phyloP scores from a whole-genome alignment of 2,329 filamentous ascomycete species.

The Emmonsiellopsis sp. region DNA sequence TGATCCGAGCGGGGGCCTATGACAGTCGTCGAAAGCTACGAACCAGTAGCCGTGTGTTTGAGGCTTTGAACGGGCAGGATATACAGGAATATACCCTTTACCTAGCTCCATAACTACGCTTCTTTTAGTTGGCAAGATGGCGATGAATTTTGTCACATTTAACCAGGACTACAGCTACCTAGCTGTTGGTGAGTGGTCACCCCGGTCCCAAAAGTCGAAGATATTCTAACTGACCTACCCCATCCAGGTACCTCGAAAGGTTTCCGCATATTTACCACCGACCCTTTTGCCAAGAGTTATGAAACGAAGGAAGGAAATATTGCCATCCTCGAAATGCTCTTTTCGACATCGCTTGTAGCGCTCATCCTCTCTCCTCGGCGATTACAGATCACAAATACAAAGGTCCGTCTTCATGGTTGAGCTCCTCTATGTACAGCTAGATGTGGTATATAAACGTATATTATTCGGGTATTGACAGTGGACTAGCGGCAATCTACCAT shows the following conservation, averaged over 20 bases:
- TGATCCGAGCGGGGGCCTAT: background rate
- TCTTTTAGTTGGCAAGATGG: slow-evolving; percentile 41
- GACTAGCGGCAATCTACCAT: slow-evolving; percentile 66
- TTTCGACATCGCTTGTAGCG: slow-evolving; percentile 92
- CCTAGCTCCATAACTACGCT: background rate
- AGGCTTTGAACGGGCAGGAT: background rate
- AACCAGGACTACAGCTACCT: slow-evolving; percentile 98
- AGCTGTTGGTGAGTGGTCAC: slow-evolving; percentile 64
- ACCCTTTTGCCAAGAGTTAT: slow-evolving; percentile 91
- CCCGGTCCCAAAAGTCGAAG: background rate
- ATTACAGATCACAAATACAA: slow-evolving; percentile 94
- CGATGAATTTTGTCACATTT: slow-evolving; percentile 97
- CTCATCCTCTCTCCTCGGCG: slow-evolving; percentile 85
- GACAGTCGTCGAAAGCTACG: background rate
- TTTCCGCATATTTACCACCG: slow-evolving; percentile 93
- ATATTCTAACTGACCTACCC: background rate
- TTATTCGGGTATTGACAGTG: background rate
- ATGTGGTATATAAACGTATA: background rate
- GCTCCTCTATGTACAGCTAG: background rate
- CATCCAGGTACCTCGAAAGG: slow-evolving; percentile 73
- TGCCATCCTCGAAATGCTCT: slow-evolving; percentile 95
- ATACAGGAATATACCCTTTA: background rate
- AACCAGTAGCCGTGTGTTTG: background rate
- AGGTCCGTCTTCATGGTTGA: slow-evolving; percentile 46
- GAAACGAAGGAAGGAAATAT: slow-evolving; percentile 93